Percentiles rank a stretch among this genome's conserved stretches.
Conservation (phyloP, 352 stramenopile genomes). For the Phytophthora capsici region DNA sequence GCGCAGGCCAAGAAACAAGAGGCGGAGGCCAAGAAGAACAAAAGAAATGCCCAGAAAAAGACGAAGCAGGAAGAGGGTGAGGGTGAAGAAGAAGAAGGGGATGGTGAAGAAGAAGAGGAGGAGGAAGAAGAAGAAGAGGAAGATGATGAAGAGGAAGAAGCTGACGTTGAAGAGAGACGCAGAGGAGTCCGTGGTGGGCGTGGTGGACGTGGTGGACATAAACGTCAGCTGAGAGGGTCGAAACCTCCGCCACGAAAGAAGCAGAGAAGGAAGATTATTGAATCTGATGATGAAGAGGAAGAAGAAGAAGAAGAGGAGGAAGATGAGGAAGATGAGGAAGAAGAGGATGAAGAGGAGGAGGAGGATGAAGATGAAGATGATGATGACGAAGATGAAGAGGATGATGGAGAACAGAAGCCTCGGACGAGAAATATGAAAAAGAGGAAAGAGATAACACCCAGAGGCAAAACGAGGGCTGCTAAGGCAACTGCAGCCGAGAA, state of each 20-base stretch:
- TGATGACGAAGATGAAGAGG: conserved; percentile 22
- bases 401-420: conserved; percentile 11
- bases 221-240: conserved; percentile 29
- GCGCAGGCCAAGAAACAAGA: conserved; percentile 43
- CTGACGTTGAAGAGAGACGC: conserved; percentile 34
- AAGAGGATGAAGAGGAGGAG: conserved; percentile 30
- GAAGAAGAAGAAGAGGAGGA: conserved; percentile 32
- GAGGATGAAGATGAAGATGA: conserved; percentile 36
- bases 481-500: conserved; percentile 23
- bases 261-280: conserved; percentile 44
- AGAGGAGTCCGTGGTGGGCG: conserved; percentile 14
- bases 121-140: conserved; percentile 59
- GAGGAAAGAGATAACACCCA: conserved; percentile 29
- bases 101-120: conserved; percentile 52
- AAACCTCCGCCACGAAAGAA: conserved; percentile 40
- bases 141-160: conserved; percentile 47
- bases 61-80: conserved; percentile 37
- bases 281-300: conserved; percentile 44
- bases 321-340: conserved; percentile 31
- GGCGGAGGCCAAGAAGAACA: conserved; percentile 44
- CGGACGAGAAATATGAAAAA: conserved; percentile 28
- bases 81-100: conserved; percentile 44
- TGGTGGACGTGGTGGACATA: conserved; percentile 11
- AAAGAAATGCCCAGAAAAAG: conserved; percentile 45
- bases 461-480: conserved; percentile 30